Conservation (phyloP, 139 green algal genomes). For the Picochlorum sp. region DNA sequence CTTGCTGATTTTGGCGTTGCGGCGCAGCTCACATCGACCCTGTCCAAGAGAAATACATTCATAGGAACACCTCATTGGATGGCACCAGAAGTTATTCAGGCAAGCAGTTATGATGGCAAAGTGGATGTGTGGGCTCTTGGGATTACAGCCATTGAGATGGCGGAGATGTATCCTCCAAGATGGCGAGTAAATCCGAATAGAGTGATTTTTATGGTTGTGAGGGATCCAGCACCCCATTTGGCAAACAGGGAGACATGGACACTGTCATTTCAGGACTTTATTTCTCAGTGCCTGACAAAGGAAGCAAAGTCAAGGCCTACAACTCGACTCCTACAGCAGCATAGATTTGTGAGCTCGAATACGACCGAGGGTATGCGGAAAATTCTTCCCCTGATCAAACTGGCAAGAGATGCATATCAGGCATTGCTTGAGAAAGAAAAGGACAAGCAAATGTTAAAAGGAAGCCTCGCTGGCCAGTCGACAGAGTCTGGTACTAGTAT, state of each 20-base stretch:
- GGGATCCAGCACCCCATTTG: constrained; percentile 66
- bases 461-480: background rate
- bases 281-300: constrained; percentile 75
- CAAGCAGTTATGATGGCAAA: constrained; percentile 85
- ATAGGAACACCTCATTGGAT: constrained; percentile 97
- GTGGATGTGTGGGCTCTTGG: constrained; percentile 92
- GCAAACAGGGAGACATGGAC: constrained; percentile 57
- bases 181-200: constrained; percentile 85
- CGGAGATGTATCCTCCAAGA: constrained; percentile 67
- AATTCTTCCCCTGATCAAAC: constrained; percentile 36
- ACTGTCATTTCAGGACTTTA: constrained; percentile 74
- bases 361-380: constrained; percentile 5
- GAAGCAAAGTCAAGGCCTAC: constrained; percentile 56
- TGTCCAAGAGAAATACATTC: constrained; percentile 90
- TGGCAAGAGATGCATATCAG: constrained; percentile 7
- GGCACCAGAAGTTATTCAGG: constrained; percentile 89
- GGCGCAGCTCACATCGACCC: constrained; percentile 63
- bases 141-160: constrained; percentile 88
- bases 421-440: background rate
- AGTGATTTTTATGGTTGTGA: constrained; percentile 91
- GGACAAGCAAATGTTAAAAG: background rate
- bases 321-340: constrained; percentile 50
- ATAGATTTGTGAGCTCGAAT: constrained; percentile 34
- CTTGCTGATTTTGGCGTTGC: constrained; percentile 49
- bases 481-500: background rate